phyloP scores from a whole-genome alignment of 768 basidiomycete genomes.

The Cystobasidium onofrii region DNA sequence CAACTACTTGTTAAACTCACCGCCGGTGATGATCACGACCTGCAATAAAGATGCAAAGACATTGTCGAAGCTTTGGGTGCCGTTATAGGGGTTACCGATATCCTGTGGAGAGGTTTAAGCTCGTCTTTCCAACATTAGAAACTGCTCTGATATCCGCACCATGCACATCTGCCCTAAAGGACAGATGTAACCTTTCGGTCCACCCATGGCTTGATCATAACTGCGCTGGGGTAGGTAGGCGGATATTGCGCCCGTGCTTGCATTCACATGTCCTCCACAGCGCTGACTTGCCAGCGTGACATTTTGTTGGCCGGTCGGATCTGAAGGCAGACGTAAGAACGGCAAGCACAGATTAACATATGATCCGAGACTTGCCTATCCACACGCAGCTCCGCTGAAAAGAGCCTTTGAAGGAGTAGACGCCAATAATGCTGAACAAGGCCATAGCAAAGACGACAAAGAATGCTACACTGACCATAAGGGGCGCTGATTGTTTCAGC shows the following conservation, averaged over 20 bases:
- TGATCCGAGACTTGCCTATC: conserved; percentile 15
- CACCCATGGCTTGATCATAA: conserved; percentile 47
- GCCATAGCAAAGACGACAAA: conserved; percentile 84
- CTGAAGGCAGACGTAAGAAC: conserved; percentile 7
- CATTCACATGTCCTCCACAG: conserved; percentile 76
- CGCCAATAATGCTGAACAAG: conserved; percentile 86
- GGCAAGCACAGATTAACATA: background rate
- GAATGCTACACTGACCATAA: conserved; percentile 80
- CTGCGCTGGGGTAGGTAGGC: conserved; percentile 49
- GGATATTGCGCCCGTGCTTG: conserved; percentile 50
- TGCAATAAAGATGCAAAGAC: conserved; percentile 73
- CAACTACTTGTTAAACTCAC: conserved; percentile 50
- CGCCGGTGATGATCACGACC: conserved; percentile 63
- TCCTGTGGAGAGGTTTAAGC: conserved; percentile 50
- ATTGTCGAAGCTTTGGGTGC: conserved; percentile 77
- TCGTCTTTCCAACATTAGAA: background rate
- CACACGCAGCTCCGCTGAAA: conserved; percentile 51
- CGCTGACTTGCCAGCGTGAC: conserved; percentile 49
- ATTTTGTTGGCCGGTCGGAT: conserved; percentile 45
- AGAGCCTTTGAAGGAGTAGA: conserved; percentile 85
- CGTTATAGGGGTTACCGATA: conserved; percentile 56
- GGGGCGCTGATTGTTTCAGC: conserved; percentile 76
- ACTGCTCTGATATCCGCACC: conserved; percentile 48
- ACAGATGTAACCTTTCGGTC: conserved; percentile 77
- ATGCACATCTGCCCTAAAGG: conserved; percentile 74